Base-by-base conservation (phyloP, 345 rosid genomes). In the Barbarea vulgaris region DNA sequence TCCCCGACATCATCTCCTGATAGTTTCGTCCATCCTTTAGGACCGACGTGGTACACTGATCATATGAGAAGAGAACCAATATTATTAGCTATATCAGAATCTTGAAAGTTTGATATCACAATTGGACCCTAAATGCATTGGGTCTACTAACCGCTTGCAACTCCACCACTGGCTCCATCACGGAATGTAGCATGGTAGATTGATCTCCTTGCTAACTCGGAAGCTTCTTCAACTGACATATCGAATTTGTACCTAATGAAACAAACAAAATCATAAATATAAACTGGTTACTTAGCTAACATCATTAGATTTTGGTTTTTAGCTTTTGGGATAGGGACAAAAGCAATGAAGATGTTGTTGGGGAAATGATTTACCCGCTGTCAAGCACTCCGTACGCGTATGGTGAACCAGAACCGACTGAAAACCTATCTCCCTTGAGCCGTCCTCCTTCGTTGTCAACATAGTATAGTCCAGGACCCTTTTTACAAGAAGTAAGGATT, bases 381-480 rank as follows among this genome's bases (percentile, higher is more conserved):
- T 96, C 99, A 9, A 96, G 83, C 19, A 96, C 96, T 76, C 99
- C 99, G 60, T 96, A 96, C 30, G 98, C 99, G 75, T 96, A 96
- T 14, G 99, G 99, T 36, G 99, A 96, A 77, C 99, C 99, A 60
- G 99, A 96, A 69, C 98, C 99, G 48, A 93, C 99, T n/a, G 99
- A 96, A 77, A 96, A 96, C 44, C 93, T 85, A 57, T 83, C 85
- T 79, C 99, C 98, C 76, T 96, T 96, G 79, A 93, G 79, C 83
- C 99, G 86, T 82, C 98, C 98, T 53, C 99, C 99, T 84, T 96
- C 98, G 57, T 93, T 96, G 84, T 96, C 99, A 36, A 96, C 99
- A 73, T 96, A 96, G 72, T 96, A 96, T 14, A 96, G 77, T 50
- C 95, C 98, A 69, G 99, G 99, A 81, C 99, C 99, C 99, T 96